Evolutionary conservation across 495 filamentous ascomycete species (phyloP).

Genomic region (Sphaerosporella brunnea): DNA sequence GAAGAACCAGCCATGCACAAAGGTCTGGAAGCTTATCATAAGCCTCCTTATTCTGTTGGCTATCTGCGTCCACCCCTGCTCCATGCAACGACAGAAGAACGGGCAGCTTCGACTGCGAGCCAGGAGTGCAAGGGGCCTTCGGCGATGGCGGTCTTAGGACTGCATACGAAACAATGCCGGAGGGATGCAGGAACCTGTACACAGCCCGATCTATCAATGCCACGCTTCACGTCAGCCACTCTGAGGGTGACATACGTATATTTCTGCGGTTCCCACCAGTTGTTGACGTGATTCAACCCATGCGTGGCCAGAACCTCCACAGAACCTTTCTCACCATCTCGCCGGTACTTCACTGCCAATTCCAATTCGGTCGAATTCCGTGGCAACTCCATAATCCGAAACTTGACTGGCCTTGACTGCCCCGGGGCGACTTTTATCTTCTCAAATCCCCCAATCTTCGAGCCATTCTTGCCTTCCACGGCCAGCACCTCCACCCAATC

Average conservation of each 20-base stretch:
- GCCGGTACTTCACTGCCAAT: constrained; percentile 7
- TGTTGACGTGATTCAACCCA: background rate
- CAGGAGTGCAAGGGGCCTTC: constrained; percentile 25
- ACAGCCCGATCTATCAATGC: background rate
- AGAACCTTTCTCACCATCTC: background rate
- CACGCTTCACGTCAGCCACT: background rate
- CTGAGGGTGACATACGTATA: constrained; percentile 28
- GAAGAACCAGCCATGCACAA: constrained; percentile 41
- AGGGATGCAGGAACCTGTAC: constrained; percentile 35
- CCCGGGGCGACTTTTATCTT: constrained; percentile 28
- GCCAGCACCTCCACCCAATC: constrained; percentile 28
- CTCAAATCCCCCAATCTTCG: constrained; percentile 13
- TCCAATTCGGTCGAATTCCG: constrained; percentile 6
- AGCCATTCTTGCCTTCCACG: constrained; percentile 17
- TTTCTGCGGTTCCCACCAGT: constrained; percentile 32
- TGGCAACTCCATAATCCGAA: constrained; percentile 16
- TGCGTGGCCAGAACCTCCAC: background rate
- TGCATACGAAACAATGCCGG: constrained; percentile 42
- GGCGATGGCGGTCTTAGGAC: constrained; percentile 39
- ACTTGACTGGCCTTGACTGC: constrained; percentile 30
- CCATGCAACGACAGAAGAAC: constrained; percentile 38
- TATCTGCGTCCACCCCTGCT: constrained; percentile 40
- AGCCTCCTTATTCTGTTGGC: constrained; percentile 30
- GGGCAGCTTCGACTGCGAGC: constrained; percentile 23
- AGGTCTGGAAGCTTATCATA: constrained; percentile 36